Conservation (phyloP, 495 filamentous ascomycete genomes). For the Annulohypoxylon maeteangense region DNA sequence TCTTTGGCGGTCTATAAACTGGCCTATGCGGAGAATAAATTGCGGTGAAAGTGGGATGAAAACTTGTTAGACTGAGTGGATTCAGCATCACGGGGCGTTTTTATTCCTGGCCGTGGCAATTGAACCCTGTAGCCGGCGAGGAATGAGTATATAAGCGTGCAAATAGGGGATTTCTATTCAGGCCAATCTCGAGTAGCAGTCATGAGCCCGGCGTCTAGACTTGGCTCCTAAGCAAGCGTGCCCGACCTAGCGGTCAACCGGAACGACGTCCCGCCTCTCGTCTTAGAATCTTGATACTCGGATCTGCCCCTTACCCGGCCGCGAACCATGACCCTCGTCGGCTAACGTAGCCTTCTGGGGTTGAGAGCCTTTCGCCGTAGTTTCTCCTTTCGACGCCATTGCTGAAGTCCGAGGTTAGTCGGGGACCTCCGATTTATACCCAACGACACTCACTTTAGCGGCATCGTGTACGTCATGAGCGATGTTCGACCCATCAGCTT, state of each 20-base stretch:
- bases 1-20: slow-evolving; percentile 13
- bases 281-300: neutral
- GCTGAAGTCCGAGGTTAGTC: slow-evolving; percentile 7
- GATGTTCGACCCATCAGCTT: slow-evolving; percentile 35
- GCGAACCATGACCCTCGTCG: too few relatives aligned
- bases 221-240: neutral
- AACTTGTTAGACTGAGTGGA: neutral
- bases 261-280: neutral
- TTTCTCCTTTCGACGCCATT: slow-evolving; percentile 29
- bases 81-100: neutral
- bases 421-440: neutral
- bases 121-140: neutral
- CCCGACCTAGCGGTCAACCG: neutral
- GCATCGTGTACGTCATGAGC: slow-evolving; percentile 45
- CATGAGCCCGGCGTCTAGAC: neutral
- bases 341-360: slow-evolving; percentile 20
- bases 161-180: slow-evolving; percentile 3
- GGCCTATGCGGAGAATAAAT: slow-evolving; percentile 17
- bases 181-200: neutral
- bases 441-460: slow-evolving; percentile 26
- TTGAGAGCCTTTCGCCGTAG: slow-evolving; percentile 11
- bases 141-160: neutral
- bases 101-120: neutral
- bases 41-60: slow-evolving; percentile 17
- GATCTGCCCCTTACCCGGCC: neutral